Evolutionary conservation across 768 basidiomycete genomes (phyloP).

Genomic region (Tylopilus subfusipes): DNA sequence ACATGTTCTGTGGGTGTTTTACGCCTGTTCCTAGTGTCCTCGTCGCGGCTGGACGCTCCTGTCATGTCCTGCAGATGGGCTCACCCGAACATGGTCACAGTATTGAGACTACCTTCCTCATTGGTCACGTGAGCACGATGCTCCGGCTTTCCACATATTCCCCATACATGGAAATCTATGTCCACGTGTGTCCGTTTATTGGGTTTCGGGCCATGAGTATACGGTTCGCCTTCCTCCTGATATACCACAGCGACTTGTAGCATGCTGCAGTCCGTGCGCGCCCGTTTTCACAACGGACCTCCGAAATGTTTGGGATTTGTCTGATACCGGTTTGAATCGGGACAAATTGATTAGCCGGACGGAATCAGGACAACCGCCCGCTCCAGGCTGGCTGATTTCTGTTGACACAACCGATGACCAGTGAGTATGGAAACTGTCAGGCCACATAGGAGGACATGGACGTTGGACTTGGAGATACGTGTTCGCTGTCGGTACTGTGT

Average conservation of each 20-base stretch:
- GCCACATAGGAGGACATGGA: not conserved
- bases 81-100: too few relatives aligned
- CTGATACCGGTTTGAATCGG: constrained; percentile 13
- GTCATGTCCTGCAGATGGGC: too few relatives aligned
- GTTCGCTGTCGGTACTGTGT: not conserved
- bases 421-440: not conserved
- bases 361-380: constrained; percentile 9
- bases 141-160: too few relatives aligned
- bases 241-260: not conserved
- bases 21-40: too few relatives aligned
- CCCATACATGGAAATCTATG: not conserved
- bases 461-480: constrained; percentile 1
- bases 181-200: not conserved
- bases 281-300: constrained; percentile 13
- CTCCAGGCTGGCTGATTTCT: not conserved
- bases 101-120: too few relatives aligned
- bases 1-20: too few relatives aligned
- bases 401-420: not conserved
- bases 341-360: constrained; percentile 3
- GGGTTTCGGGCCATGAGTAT: not conserved
- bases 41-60: too few relatives aligned
- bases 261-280: not conserved
- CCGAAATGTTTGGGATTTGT: constrained; percentile 18
- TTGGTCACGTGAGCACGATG: too few relatives aligned
- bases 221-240: not conserved